Evolutionary conservation across 768 basidiomycete genomes (phyloP), one percentile per base, ranked within the genome.

Genomic region (Xerocomus spinulosus): DNA sequence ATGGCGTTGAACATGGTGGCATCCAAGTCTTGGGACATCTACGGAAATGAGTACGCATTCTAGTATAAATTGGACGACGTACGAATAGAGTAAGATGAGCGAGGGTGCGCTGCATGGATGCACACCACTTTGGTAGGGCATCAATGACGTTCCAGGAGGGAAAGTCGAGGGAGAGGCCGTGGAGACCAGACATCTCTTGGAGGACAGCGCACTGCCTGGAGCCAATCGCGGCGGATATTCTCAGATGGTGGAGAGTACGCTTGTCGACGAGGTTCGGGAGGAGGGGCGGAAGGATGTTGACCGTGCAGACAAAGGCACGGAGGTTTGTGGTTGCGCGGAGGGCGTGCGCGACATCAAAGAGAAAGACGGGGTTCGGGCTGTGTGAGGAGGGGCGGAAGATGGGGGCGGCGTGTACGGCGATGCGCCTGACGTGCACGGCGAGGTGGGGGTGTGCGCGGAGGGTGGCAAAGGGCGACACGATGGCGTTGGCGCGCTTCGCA

Each of bases 81-180:
- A 87, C 87, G 56, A 70, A 79, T 36, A 90, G 63, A 1, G 80
- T 80, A 53, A 90, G 67, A 25, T 67, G 73, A 2, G 70, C 73
- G 54, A 87, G 66, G 1, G 76, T 78, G 21, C 53, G 60, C 36
- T 65, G 64, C 40, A 83, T 59, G 23, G 58, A 57, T 7, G 57
- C 56, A 3, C 72, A 62, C 86, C 87, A 89, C 18, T 53, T 61
- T 9, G 86, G 82, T 17, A 90, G 58, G 7, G 70, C 54, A 57
- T 84, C 76, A 44, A 84, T 67, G 18, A 83, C 64, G 53, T 75
- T 77, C 81, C 82, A 82, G 3, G 79, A 79, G n/a, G 80, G 77
- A 42, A 64, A 71, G 42, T 87, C 80, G 23, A 89, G 64, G 5
- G 73, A 66, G 14, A 90, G 55, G 20, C 60, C 70, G 10, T 70